These are phyloP conservation scores for Stachybotrys chlorohalonatus DNA, from an alignment of 2,329 filamentous ascomycete species.

Conservation along the genomic window DNA sequence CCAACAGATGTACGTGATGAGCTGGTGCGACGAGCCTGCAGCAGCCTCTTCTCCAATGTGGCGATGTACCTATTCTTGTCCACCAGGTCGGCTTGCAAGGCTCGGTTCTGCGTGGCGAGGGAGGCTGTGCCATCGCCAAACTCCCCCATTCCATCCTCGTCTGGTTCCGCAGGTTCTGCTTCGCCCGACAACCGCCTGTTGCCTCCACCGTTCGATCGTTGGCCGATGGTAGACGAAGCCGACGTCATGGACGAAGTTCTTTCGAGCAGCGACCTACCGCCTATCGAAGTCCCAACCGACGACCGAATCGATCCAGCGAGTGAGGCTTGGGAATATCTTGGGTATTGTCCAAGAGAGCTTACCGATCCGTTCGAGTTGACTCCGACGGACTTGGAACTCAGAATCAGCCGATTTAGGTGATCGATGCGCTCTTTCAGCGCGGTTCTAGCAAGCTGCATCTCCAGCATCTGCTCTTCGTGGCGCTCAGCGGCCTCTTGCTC, in stretches of 20 bases:
- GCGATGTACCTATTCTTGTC: conserved; percentile 97
- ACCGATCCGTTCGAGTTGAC: conserved; percentile 74
- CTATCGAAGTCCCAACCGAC: conserved; percentile 57
- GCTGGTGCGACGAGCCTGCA: conserved; percentile 84
- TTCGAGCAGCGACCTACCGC: conserved; percentile 42
- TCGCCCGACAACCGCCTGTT: conserved; percentile 34
- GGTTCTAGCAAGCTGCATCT: conserved; percentile 95
- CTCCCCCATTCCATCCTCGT: conserved; percentile 60
- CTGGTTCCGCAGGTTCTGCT: conserved; percentile 41
- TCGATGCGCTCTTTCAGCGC: conserved; percentile 96
- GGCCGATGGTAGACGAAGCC: conserved; percentile 48
- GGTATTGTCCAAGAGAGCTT: conserved; percentile 55
- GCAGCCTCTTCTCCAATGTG: conserved; percentile 81
- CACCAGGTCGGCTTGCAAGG: conserved; percentile 88
- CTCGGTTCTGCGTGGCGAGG: conserved; percentile 73
- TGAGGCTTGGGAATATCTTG: conserved; percentile 52
- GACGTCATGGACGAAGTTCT: conserved; percentile 62
- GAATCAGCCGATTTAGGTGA: conserved; percentile 86
- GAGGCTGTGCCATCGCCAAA: conserved; percentile 82
- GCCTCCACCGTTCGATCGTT: conserved; percentile 35
- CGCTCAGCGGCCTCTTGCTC: conserved; percentile 76
- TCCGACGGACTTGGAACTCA: conserved; percentile 91
- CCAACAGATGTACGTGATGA: conserved; percentile 78
- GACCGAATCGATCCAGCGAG: conserved; percentile 52
- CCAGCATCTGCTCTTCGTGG: conserved; percentile 94